Base-by-base conservation (phyloP, 1,139 yeast genomes). In the Kazachstania sp. region DNA sequence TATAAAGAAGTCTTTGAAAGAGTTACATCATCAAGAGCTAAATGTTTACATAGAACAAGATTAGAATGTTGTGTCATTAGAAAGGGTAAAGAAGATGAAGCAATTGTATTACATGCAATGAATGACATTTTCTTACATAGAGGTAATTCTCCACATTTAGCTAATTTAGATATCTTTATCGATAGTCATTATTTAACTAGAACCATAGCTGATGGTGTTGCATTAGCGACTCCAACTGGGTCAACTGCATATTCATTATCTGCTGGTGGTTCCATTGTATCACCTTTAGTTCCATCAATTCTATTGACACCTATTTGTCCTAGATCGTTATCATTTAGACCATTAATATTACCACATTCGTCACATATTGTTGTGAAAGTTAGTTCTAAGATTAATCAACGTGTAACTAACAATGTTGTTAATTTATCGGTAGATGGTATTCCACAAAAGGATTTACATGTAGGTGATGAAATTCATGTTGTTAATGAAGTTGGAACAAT, bases 221-320 rank as follows among this genome's bases (percentile, higher is more conserved):
- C 83, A 8, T 72, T 87, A 45, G 75, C 94, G 9, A 85, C 97
- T 0, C 97, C 97, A 11, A 90, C 97, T 0, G 97, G 97, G 0
- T 86, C 95, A 8, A 90, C 97, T 0, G 97, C 97, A 0, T 90
- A 90, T 64, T 86, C 95, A 0, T 70, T 90, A 44, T 79, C 88
- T 28, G 79, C 95, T 1, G 97, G 97, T 8, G 97, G 97, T 1
- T 81, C 95, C 11, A 90, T 90, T 49, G 92, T 86, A 1, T 95
- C 90, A 54, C 97, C 97, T 0, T 70, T 81, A 44, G 95, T 90
- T 3, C 83, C 88, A 15, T 83, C 95, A 50, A 82, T 87, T 9
- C 67, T 88, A 47, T 67, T 88, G 36, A 86, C 96, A 0, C 97
- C 97, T 7, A 86, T 90, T 43, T 88, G 97, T 61, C 88, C 97